These are phyloP conservation scores for Scutellaria minor DNA, from an alignment of 257 asterid species.

Conservation along the genomic window DNA sequence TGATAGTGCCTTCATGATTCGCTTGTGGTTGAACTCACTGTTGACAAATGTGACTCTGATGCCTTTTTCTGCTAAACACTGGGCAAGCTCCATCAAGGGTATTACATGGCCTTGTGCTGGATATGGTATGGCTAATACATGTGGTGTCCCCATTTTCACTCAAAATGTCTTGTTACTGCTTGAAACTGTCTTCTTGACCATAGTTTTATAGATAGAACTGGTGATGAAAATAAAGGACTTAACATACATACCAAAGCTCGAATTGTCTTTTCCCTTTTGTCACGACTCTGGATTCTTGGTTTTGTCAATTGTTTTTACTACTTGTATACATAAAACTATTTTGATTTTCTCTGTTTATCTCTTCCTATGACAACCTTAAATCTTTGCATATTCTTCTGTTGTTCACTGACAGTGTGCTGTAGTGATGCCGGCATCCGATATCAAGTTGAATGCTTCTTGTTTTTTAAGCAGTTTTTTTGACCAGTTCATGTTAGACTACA, in stretches of 20 bases:
- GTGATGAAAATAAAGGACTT: neutral
- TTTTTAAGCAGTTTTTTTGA: neutral
- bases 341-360: too few species aligned
- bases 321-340: too few species aligned
- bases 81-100: slow-evolving; percentile 64
- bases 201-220: neutral
- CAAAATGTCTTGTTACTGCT: neutral
- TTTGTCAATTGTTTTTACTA: too few species aligned
- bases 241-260: neutral
- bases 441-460: neutral
- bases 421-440: too few species aligned
- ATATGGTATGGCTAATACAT: slow-evolving; percentile 56
- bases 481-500: too few species aligned
- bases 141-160: slow-evolving; percentile 52
- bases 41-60: slow-evolving; percentile 57
- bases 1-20: slow-evolving; percentile 45
- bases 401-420: too few species aligned
- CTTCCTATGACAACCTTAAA: too few species aligned
- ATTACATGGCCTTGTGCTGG: slow-evolving; percentile 89
- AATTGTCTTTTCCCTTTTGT: neutral
- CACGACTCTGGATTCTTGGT: neutral
- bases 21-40: slow-evolving; percentile 55
- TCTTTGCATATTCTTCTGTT: too few species aligned
- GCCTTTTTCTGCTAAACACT: slow-evolving; percentile 45
- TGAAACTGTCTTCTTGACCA: neutral